Conservation (phyloP, 257 asterid genomes). For the Ocimum tenuiflorum region DNA sequence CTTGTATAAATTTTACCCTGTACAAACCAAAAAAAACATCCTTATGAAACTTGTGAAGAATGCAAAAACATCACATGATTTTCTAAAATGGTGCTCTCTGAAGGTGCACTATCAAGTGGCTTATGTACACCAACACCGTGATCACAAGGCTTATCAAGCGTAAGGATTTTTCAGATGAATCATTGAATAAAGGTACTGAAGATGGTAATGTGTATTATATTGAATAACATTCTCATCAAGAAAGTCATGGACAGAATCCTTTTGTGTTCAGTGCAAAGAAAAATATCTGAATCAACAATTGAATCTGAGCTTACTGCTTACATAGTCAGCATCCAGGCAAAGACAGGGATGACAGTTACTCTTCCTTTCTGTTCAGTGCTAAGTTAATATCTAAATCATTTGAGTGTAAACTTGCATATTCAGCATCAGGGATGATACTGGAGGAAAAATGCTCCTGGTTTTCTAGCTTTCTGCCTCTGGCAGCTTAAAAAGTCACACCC, state of each 20-base stretch:
- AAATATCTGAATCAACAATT: not conserved
- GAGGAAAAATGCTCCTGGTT: not conserved
- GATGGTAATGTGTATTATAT: not conserved
- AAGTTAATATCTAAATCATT: no score
- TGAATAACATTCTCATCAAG: not conserved
- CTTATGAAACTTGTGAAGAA: not conserved
- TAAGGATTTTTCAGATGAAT: not conserved
- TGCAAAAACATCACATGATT: not conserved
- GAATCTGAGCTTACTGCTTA: not conserved
- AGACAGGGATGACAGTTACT: not conserved
- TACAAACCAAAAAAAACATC: not conserved
- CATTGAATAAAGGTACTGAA: not conserved
- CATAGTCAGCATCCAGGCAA: not conserved
- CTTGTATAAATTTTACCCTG: not conserved
- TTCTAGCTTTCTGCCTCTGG: not conserved
- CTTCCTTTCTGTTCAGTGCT: not conserved
- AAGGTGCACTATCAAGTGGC: constrained; percentile 11
- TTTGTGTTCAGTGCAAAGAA: not conserved
- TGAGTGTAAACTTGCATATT: no score
- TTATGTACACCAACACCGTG: not conserved
- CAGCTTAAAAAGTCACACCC: not conserved
- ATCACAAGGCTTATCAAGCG: not conserved
- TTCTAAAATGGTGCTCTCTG: not conserved
- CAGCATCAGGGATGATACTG: not conserved
- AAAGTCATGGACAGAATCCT: not conserved